A percentile compares a stretch with the other conserved stretches of the same genome.
phyloP scores from a whole-genome alignment of 2,329 filamentous ascomycete species.

The Phaeomoniella chlamydospora region DNA sequence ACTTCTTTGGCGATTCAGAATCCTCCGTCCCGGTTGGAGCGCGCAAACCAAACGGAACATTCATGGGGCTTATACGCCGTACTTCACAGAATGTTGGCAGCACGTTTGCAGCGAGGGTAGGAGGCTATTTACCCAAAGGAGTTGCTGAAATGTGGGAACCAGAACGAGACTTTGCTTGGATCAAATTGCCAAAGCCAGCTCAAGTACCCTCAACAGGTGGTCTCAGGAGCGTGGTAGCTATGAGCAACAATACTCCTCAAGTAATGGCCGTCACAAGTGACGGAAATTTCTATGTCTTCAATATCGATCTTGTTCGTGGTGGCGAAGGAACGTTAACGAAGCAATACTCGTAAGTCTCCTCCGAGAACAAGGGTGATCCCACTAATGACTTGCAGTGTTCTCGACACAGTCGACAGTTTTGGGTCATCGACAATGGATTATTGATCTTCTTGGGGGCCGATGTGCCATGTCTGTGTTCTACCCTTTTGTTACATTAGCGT shows the following conservation, averaged over 20 bases:
- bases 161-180: conserved; percentile 85
- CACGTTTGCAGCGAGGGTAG: conserved; percentile 74
- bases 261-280: conserved; percentile 98
- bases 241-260: conserved; percentile 87
- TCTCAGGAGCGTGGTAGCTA: conserved; percentile 83
- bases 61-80: conserved; percentile 81
- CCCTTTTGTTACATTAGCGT: conserved; percentile 1
- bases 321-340: conserved; percentile 85
- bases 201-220: conserved; percentile 20
- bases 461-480: background rate
- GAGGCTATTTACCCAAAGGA: conserved; percentile 80
- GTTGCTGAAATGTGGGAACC: conserved; percentile 99
- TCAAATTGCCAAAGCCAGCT: conserved; percentile 64
- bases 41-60: conserved; percentile 52
- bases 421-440: conserved; percentile 20
- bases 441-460: conserved; percentile 9
- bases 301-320: conserved; percentile 85
- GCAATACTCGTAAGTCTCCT: conserved; percentile 70
- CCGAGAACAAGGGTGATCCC: background rate
- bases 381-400: conserved; percentile 15
- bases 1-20: conserved; percentile 16
- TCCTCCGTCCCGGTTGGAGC: conserved; percentile 16
- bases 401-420: conserved; percentile 28
- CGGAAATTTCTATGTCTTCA: conserved; percentile 87
- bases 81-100: conserved; percentile 90